These are phyloP conservation scores for Leucocoprinus sp. DNA, from an alignment of 768 basidiomycete species.

Conservation along the genomic window DNA sequence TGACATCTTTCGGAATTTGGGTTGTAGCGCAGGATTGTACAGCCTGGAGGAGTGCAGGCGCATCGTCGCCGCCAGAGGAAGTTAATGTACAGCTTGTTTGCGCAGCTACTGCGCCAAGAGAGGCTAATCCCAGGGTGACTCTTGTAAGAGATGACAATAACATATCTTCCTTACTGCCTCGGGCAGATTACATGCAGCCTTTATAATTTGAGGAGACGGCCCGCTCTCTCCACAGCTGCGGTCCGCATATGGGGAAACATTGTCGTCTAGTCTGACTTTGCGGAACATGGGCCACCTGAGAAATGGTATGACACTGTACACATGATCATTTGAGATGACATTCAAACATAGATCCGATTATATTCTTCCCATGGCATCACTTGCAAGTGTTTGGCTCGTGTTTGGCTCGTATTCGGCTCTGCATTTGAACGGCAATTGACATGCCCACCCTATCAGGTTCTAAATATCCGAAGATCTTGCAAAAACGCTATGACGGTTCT, in stretches of 20 bases:
- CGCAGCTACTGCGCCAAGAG: background rate
- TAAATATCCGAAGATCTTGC: no score
- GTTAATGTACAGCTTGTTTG: constrained; percentile 29
- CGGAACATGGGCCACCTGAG: background rate
- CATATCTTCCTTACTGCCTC: background rate
- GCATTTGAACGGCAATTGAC: no score
- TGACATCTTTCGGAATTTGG: constrained; percentile 35
- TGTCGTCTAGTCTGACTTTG: background rate
- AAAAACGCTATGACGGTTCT: no score
- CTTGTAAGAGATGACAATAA: background rate
- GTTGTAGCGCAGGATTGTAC: constrained; percentile 33
- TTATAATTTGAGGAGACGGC: background rate
- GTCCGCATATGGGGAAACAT: background rate
- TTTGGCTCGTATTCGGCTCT: no score
- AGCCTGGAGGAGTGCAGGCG: constrained; percentile 37
- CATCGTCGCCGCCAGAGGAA: constrained; percentile 43
- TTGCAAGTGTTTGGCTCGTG: no score
- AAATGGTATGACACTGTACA: background rate
- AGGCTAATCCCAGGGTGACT: constrained; percentile 3
- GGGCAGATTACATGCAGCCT: background rate
- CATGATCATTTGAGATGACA: constrained; percentile 4
- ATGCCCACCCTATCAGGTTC: no score
- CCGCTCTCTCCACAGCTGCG: constrained; percentile 3
- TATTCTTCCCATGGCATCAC: no score
- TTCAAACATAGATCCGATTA: no score